phyloP scores from a whole-genome alignment of 331 rosid genomes.

The Quercus tomentella region DNA sequence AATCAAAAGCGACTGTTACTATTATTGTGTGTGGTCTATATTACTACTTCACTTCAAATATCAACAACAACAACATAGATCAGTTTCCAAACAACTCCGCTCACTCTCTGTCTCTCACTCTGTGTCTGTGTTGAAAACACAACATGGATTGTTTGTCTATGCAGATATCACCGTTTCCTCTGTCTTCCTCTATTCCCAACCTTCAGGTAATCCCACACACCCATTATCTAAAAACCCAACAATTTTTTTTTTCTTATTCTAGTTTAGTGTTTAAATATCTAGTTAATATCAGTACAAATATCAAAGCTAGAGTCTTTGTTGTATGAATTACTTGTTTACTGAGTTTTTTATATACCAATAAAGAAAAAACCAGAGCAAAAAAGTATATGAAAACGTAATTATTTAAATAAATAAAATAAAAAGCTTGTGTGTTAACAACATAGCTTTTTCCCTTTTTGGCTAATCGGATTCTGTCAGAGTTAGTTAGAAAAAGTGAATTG shows the following conservation, averaged over 20 bases:
- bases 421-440: neutral
- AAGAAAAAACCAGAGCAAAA: too few relatives aligned
- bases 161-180: slow-evolving; percentile 28
- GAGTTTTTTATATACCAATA: too few relatives aligned
- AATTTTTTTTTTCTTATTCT: neutral
- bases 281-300: neutral
- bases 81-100: neutral
- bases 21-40: slow-evolving; percentile 41
- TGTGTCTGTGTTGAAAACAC: neutral
- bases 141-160: slow-evolving; percentile 39
- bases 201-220: slow-evolving; percentile 36
- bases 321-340: neutral
- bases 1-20: neutral
- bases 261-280: neutral
- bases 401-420: too few relatives aligned
- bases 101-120: neutral
- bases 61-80: slow-evolving; percentile 18
- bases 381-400: neutral
- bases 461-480: neutral
- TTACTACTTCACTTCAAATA: slow-evolving; percentile 23
- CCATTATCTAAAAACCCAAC: neutral
- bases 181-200: slow-evolving; percentile 38
- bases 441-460: neutral
- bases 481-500: neutral
- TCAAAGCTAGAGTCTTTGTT: neutral